Evolutionary conservation across 2,329 filamentous ascomycete species (phyloP).

Genomic region (Cercospora sesami): DNA sequence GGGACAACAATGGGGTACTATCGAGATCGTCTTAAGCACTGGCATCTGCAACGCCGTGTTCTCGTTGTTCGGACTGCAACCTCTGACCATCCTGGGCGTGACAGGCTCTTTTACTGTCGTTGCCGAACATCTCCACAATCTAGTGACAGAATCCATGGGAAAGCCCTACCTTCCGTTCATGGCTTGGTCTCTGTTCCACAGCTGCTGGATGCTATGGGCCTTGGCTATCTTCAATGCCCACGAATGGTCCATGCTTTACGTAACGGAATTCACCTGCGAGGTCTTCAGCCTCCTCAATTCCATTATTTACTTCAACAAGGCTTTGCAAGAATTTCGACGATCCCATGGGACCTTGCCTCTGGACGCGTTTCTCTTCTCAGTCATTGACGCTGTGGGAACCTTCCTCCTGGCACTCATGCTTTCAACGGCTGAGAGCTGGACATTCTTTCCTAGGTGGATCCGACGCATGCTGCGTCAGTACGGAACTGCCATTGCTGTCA

Average conservation of each 20-base stretch:
- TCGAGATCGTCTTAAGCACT: slow-evolving; percentile 67
- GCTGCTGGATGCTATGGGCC: slow-evolving; percentile 65
- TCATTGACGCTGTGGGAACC: slow-evolving; percentile 64
- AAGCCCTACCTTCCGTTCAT: slow-evolving; percentile 65
- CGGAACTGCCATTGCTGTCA: slow-evolving; percentile 65
- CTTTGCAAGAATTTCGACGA: slow-evolving; percentile 62
- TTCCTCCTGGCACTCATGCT: slow-evolving; percentile 63
- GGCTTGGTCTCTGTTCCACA: slow-evolving; percentile 67
- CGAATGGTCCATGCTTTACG: slow-evolving; percentile 70
- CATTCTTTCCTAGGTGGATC: slow-evolving; percentile 51
- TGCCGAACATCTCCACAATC: slow-evolving; percentile 63
- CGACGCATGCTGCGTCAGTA: slow-evolving; percentile 64
- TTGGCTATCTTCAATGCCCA: slow-evolving; percentile 67
- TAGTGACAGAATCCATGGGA: slow-evolving; percentile 58
- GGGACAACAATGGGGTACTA: slow-evolving; percentile 64
- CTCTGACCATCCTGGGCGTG: slow-evolving; percentile 65
- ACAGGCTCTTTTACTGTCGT: slow-evolving; percentile 68
- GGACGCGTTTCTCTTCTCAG: slow-evolving; percentile 64
- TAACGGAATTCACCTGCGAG: slow-evolving; percentile 66
- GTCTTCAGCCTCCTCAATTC: slow-evolving; percentile 67
- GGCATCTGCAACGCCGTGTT: slow-evolving; percentile 65
- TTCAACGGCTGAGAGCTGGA: slow-evolving; percentile 62
- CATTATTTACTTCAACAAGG: slow-evolving; percentile 66
- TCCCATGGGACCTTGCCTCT: slow-evolving; percentile 58
- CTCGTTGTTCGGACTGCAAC: slow-evolving; percentile 62